Evolutionary conservation across 768 basidiomycete species (phyloP).

Genomic region (Boletales sp.): DNA sequence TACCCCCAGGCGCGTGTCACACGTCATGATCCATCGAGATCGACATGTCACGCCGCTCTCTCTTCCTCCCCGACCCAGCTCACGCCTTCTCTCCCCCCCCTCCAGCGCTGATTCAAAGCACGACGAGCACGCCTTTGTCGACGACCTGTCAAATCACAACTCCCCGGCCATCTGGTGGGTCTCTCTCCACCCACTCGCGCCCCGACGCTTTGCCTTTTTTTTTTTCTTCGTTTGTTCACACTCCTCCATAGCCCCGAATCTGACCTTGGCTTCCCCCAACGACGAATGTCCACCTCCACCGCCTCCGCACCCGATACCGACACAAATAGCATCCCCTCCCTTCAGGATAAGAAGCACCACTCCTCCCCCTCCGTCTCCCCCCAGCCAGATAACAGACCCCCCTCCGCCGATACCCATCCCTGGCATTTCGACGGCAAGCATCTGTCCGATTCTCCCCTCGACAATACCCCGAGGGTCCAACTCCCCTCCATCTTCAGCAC

Average conservation of each 20-base stretch:
- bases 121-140: conserved; percentile 37
- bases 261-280: conserved; percentile 50
- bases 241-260: conserved; percentile 35
- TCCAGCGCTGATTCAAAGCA: conserved; percentile 39
- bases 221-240: conserved; percentile 12
- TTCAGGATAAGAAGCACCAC: conserved; percentile 53
- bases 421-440: conserved; percentile 37
- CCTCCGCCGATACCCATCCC: conserved; percentile 26
- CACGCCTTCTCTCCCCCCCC: conserved; percentile 1
- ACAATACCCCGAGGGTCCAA: conserved; percentile 53
- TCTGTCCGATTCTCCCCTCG: conserved; percentile 37
- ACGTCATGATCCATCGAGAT: conserved; percentile 32
- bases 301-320: conserved; percentile 66
- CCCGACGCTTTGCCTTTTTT: conserved; percentile 13
- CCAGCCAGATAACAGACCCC: conserved; percentile 45
- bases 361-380: conserved; percentile 50
- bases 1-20: conserved; percentile 25
- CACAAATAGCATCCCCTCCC: conserved; percentile 50
- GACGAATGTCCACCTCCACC: conserved; percentile 79
- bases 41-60: conserved; percentile 20
- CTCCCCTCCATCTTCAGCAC: conserved; percentile 72
- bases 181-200: conserved; percentile 10
- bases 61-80: background rate
- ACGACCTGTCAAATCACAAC: conserved; percentile 45
- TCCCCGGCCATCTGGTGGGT: conserved; percentile 49